A percentile compares a stretch with the other conserved stretches of the same genome.
phyloP scores from a whole-genome alignment of 2,329 filamentous ascomycete species.

The Neopestalotiopsis clavispora region DNA sequence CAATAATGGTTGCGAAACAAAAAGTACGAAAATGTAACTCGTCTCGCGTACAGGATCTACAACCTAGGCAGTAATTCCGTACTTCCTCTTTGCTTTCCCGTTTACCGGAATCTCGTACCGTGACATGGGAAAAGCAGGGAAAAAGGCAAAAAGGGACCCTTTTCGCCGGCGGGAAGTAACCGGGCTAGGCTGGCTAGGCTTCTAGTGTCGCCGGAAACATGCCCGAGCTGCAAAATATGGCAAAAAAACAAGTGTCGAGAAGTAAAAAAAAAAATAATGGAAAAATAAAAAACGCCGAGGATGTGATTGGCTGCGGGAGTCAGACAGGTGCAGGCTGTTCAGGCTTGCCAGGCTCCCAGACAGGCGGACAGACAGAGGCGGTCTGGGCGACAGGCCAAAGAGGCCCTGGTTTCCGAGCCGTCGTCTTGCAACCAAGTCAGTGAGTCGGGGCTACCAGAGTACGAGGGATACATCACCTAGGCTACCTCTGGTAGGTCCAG shows the following conservation, averaged over 20 bases:
- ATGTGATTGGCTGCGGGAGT: neutral
- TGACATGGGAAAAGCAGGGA: neutral
- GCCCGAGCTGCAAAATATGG: neutral
- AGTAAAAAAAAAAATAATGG: no score
- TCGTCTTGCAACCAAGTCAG: neutral
- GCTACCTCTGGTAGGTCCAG: no score
- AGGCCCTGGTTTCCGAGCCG: constrained; percentile 1
- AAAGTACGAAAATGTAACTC: neutral
- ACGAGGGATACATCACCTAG: no score
- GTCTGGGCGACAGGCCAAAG: neutral
- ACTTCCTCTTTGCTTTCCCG: neutral
- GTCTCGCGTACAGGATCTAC: neutral
- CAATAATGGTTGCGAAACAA: neutral
- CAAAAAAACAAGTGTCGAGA: constrained; percentile 2
- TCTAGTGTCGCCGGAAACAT: constrained; percentile 1
- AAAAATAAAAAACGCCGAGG: neutral
- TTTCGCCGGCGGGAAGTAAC: constrained; percentile 6
- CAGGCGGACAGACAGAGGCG: neutral
- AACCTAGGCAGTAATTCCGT: neutral
- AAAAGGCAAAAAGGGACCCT: constrained; percentile 6
- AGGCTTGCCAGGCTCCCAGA: neutral
- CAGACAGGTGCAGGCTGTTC: neutral
- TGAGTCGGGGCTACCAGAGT: neutral
- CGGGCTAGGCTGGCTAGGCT: neutral
- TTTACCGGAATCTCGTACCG: constrained; percentile 10